Evolutionary conservation across 1,284 basidiomycete genomes (phyloP), one percentile per base, ranked within the genome.

Genomic region (Malassezia cuniculi): DNA sequence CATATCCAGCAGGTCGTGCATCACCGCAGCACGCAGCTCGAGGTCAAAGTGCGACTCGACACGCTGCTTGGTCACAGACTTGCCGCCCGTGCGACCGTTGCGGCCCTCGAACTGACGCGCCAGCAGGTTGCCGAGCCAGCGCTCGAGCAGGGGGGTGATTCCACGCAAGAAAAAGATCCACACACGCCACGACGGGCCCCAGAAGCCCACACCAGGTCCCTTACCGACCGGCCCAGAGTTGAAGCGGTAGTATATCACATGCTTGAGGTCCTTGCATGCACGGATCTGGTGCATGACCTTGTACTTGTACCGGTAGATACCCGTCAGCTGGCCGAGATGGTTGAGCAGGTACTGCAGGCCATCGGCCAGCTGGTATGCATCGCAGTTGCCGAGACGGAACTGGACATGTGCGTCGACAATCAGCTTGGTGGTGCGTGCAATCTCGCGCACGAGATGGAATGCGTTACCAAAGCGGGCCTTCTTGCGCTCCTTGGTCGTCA

Each of bases 81-180:
- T 68, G 28, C 68, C 63, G 26, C 86, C 86, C 70, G 95, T 94
- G 68, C 84, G 87, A 14, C 56, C 56, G 69, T 95, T 97, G 59
- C 93, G 76, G 22, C 71, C 90, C 68, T 97, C 93, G 68, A 95
- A 97, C 68, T 97, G 90, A 70, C 93, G 80, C 27, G 93, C 93
- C 35, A 99, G 79, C 57, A 97, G 71, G 68, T 99, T 99, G 24
- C 93, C 89, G 29, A 99, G 78, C 85, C 93, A 99, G 69, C 89
- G 75, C 69, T 97, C 90, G 9, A 99, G 78, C 6, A 99, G 76
- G 10, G 93, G 93, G 0, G 95, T 87, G 58, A 99, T 95, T 47
- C 93, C 93, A 37, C 93, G 80, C 80, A 97, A 84, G 75, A 97
- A 97, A 75, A 97, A 97, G 48, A 97, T 73, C 93, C 93, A 99